A percentile compares a stretch with the other conserved stretches of the same genome.
These are phyloP conservation scores for Cryphonectria carpinicola DNA, from an alignment of 2,329 filamentous ascomycete species.

Conservation along the genomic window DNA sequence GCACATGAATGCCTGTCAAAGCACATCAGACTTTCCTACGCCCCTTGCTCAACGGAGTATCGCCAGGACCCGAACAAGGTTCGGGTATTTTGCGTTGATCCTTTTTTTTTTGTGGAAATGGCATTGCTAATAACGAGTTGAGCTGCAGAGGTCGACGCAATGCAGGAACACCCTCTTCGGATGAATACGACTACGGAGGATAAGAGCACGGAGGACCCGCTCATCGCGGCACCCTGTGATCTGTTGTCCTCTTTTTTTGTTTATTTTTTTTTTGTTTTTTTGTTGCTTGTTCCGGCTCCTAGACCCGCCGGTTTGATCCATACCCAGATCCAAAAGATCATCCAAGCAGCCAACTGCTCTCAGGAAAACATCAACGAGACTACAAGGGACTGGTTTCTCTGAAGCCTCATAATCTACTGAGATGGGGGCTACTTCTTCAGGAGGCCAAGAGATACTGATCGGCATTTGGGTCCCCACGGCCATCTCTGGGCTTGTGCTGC, in stretches of 20 bases:
- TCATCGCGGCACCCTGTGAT: not conserved
- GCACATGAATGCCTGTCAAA: not conserved
- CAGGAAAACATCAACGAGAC: not conserved
- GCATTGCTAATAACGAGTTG: not conserved
- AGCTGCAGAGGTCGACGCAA: not conserved
- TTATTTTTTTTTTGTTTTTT: not conserved
- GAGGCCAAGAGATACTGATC: not conserved
- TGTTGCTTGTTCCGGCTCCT: not conserved
- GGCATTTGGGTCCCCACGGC: not conserved
- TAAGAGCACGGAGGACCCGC: not conserved
- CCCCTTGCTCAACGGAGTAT: not conserved
- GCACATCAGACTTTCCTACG: not conserved
- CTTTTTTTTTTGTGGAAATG: not conserved
- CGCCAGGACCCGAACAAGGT: not conserved
- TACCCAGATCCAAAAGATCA: not conserved
- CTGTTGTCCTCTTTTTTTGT: not conserved
- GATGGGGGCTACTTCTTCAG: not conserved
- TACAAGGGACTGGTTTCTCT: not conserved
- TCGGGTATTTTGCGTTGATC: not conserved
- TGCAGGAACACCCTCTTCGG: not conserved
- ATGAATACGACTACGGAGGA: not conserved
- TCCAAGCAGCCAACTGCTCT: not conserved
- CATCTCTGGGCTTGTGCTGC: not conserved
- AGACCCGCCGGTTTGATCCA: not conserved
- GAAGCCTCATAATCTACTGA: not conserved